phyloP scores from a whole-genome alignment of 2,329 filamentous ascomycete genomes.

The Nigrospora osmanthi region DNA sequence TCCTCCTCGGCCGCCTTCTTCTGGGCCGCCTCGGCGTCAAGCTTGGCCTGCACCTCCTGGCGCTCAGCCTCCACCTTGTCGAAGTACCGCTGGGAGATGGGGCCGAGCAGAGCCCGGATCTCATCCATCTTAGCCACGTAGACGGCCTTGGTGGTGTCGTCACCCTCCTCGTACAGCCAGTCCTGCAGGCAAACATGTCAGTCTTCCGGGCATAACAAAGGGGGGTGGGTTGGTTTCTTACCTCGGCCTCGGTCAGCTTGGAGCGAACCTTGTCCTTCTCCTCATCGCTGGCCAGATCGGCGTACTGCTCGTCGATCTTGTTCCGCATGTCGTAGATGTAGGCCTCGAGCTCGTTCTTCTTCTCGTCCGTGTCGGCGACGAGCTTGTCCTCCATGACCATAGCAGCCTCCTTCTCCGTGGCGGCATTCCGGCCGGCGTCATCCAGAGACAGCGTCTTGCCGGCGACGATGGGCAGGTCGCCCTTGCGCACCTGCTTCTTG shows the following conservation, averaged over 20 bases:
- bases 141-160: constrained; percentile 86
- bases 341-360: constrained; percentile 99
- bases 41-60: constrained; percentile 65
- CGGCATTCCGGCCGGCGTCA: constrained; percentile 52
- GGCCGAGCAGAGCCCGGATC: constrained; percentile 82
- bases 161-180: constrained; percentile 96
- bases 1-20: constrained; percentile 58
- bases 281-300: constrained; percentile 81
- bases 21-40: constrained; percentile 70
- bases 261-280: constrained; percentile 82
- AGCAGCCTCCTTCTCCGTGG: constrained; percentile 72
- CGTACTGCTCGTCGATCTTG: constrained; percentile 88
- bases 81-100: constrained; percentile 88
- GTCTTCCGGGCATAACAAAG: too few species aligned
- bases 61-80: constrained; percentile 89
- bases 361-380: constrained; percentile 94
- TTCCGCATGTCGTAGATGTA: constrained; percentile 95
- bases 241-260: constrained; percentile 80
- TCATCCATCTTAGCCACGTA: constrained; percentile 96
- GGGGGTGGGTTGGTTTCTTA: constrained; percentile 38
- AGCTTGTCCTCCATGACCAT: constrained; percentile 99
- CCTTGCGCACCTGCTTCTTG: constrained; percentile 99
- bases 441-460: constrained; percentile 73
- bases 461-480: constrained; percentile 79
- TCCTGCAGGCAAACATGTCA: constrained; percentile 50